phyloP scores from a whole-genome alignment of 1,284 basidiomycete species.

The Ceratobasidium sp. region DNA sequence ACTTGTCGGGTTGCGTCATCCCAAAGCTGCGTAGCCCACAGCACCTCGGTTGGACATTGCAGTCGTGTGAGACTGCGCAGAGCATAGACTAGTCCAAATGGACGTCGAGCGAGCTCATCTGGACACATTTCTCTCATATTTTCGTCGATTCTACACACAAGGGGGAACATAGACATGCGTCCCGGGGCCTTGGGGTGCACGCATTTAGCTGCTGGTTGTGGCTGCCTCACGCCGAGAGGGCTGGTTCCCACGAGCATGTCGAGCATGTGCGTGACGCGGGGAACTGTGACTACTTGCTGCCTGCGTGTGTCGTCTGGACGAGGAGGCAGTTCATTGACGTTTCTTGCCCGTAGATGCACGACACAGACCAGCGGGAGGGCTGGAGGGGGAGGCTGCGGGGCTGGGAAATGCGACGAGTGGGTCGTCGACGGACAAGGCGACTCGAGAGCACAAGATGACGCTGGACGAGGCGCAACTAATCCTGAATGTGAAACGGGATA shows the following conservation, averaged over 20 bases:
- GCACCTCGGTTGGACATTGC: constrained; percentile 20
- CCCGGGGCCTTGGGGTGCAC: background rate
- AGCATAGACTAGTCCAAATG: background rate
- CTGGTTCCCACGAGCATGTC: constrained; percentile 35
- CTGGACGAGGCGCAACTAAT: constrained; percentile 96
- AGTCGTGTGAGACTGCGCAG: constrained; percentile 13
- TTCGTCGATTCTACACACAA: too few relatives aligned
- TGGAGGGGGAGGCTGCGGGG: constrained; percentile 75
- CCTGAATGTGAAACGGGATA: constrained; percentile 88
- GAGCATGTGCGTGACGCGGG: background rate
- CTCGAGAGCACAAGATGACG: constrained; percentile 91
- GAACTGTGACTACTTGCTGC: constrained; percentile 10
- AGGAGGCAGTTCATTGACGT: constrained; percentile 27
- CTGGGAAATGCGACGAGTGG: constrained; percentile 80
- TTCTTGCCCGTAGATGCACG: constrained; percentile 77
- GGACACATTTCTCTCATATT: too few relatives aligned
- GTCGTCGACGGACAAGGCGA: constrained; percentile 80
- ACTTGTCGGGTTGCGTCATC: background rate
- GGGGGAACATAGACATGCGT: background rate
- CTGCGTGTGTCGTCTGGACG: constrained; percentile 1
- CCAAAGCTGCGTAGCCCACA: constrained; percentile 7
- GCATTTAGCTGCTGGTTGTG: constrained; percentile 16
- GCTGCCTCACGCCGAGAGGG: constrained; percentile 22
- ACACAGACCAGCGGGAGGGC: constrained; percentile 70
- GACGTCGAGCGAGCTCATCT: too few relatives aligned